Evolutionary conservation across 2,329 filamentous ascomycete species (phyloP), one percentile per base, ranked within the genome.

Genomic region (Phialophora verrucosa): DNA sequence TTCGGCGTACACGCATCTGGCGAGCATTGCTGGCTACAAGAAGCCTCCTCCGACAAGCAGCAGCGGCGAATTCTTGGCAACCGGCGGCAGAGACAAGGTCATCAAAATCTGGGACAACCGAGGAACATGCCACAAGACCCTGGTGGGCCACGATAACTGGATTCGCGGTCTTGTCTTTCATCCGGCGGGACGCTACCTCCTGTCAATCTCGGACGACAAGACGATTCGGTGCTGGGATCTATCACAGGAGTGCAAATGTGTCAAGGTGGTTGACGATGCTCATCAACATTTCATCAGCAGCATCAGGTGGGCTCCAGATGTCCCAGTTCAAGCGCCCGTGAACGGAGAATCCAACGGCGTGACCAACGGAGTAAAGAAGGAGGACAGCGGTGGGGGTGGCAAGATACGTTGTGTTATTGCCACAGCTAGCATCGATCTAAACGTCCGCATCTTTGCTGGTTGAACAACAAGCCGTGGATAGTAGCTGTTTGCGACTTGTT

Each of bases 121-220:
- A 62, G 94, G 94, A 35, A 92, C 90, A 11, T 87, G 92, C 70
- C 88, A 97, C 75, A 94, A 92, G 77, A 95, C 91, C 0, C 83
- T 98, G 1, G 81, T 88, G 0, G 94, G 94, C 1, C 94, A 97
- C 76, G 93, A 97, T 77, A 97, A 97, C 76, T 98, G 94, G 94
- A 88, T 98, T 8, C 88, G 92, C 35, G 90, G 86, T 0, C 79
- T 97, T 5, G 88, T 92, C 10, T 98, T 97, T 77, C 94, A 97
- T 74, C 94, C 94, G 0, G 91, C 92, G 8, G 94, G 94, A 51
- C 96, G 94, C 78, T 97, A 95, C 74, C 84, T 98, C 1, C 80
- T 98, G 5, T 93, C 90, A 6, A 91, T 91, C 23, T 87, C 90
- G 17, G 94, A 98, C 76, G 94, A 98, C 80, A 96, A 95, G 81